Conservation (phyloP, 1,139 yeast species). For the Nematodospora anomalae region DNA sequence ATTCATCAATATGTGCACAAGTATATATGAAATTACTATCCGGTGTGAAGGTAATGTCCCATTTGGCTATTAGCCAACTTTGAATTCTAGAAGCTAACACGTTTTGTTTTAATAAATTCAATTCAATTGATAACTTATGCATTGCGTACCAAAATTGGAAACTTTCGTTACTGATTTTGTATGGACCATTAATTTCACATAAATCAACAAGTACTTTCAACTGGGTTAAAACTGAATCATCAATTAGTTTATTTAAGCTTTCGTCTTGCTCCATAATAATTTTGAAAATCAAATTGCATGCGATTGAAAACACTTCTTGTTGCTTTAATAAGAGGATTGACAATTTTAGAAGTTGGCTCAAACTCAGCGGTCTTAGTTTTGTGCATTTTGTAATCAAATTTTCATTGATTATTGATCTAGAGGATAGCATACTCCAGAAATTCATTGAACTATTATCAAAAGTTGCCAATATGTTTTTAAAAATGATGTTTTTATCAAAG, state of each 20-base stretch:
- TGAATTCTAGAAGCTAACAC: conserved; percentile 26
- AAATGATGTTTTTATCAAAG: conserved; percentile 15
- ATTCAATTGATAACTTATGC: conserved; percentile 33
- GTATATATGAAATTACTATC: conserved; percentile 3
- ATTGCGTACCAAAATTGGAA: conserved; percentile 55
- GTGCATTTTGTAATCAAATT: background rate
- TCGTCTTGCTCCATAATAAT: conserved; percentile 17
- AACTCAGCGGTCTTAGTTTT: background rate
- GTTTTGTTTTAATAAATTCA: conserved; percentile 23
- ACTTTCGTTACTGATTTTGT: conserved; percentile 42
- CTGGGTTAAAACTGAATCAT: conserved; percentile 42
- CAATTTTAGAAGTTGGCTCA: conserved; percentile 32
- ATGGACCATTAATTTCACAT: conserved; percentile 63
- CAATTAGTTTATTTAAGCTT: conserved; percentile 23
- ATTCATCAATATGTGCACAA: conserved; percentile 26
- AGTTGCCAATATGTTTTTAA: conserved; percentile 20
- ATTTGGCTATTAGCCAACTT: conserved; percentile 52
- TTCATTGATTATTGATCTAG: conserved; percentile 24
- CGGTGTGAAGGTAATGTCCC: conserved; percentile 23
- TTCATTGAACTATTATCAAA: conserved; percentile 24
- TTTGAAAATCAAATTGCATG: conserved; percentile 23
- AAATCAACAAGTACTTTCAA: conserved; percentile 51
- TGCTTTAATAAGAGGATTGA: conserved; percentile 49
- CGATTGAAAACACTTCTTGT: conserved; percentile 17
- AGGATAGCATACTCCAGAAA: conserved; percentile 38